A percentile compares a stretch with the other conserved stretches of the same genome.
These are phyloP conservation scores for Geotrichum phurueaensis DNA, from an alignment of 1,139 yeast genomes.

Conservation along the genomic window DNA sequence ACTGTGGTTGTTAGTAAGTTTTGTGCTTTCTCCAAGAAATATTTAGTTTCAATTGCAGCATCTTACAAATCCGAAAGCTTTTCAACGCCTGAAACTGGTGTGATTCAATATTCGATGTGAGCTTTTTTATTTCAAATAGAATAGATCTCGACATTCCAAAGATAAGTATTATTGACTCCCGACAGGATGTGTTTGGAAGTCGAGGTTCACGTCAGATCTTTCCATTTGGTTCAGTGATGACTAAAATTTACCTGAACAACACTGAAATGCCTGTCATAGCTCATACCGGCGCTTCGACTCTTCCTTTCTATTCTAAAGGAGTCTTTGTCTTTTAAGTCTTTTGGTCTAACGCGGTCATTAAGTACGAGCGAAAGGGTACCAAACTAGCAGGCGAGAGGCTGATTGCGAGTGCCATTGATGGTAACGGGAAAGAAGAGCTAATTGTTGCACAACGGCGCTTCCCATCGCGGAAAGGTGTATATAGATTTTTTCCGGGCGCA, in stretches of 20 bases:
- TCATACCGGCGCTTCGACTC: conserved; percentile 34
- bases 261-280: conserved; percentile 30
- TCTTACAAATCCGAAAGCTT: conserved; percentile 38
- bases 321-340: conserved; percentile 22
- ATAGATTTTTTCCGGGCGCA: conserved; percentile 36
- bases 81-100: conserved; percentile 6
- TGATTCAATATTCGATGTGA: conserved; percentile 6
- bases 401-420: conserved; percentile 34
- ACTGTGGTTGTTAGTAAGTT: not conserved
- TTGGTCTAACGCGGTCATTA: conserved; percentile 23
- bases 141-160: not conserved
- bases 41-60: conserved; percentile 45
- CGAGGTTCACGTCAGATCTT: conserved; percentile 20
- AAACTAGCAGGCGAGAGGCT: conserved; percentile 38
- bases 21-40: not conserved
- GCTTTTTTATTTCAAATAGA: not conserved
- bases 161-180: not conserved
- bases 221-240: conserved; percentile 32
- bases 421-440: conserved; percentile 40
- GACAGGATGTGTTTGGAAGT: not conserved
- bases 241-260: conserved; percentile 21
- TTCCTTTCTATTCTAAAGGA: conserved; percentile 31
- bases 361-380: conserved; percentile 38
- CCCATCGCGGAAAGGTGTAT: conserved; percentile 42
- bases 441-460: conserved; percentile 35